Evolutionary conservation across 2,329 filamentous ascomycete genomes (phyloP), one percentile per base, ranked within the genome.

Genomic region (Ceratocystis destructans): DNA sequence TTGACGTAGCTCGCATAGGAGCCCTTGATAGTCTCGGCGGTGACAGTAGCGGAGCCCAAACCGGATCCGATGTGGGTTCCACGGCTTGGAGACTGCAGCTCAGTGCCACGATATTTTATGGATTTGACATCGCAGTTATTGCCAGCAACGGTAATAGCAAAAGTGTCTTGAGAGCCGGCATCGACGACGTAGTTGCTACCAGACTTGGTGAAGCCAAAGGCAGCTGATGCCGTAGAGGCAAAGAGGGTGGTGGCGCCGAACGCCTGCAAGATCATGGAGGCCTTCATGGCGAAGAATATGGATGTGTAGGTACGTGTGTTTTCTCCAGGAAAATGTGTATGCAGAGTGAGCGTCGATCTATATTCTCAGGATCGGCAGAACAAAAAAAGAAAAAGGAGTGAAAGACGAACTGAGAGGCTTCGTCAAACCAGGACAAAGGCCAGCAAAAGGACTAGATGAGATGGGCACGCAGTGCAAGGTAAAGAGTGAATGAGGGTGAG

Each of bases 41-140:
- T 79, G 6, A 87, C 83, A 7, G 78, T 81, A 6, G 82, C 81
- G 2, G 78, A 77, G n/a, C 83, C 83, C 1, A 86, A 77, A 8
- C 83, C 83, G 17, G 82, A 85, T 31, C 76, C 76, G 67, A 86
- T 82, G 66, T 86, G 83, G n/a, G 80, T 81, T 28, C 77, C 77
- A 59, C 77, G 78, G 61, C 73, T 73, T 5, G 74, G 69, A 70
- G 83, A 82, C 73, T 87, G 85, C 6, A 84, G 78, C 71, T 87
- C 82, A 55, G 78, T 77, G 68, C 82, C 80, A 28, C 81, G 80
- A 71, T 79, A 87, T 65, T 79, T 79, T 72, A 87, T 82, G 0
- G 83, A 86, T 15, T 79, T 85, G 72, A 87, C 83, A 70, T 87
- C 85, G 70, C 84, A 86, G 72, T 76, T 85, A 17, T 76, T 76